Evolutionary conservation across 176 grass and related monocot genomes (phyloP), one percentile per base, ranked within the genome.

Genomic region (Phoenix roebelenii): DNA sequence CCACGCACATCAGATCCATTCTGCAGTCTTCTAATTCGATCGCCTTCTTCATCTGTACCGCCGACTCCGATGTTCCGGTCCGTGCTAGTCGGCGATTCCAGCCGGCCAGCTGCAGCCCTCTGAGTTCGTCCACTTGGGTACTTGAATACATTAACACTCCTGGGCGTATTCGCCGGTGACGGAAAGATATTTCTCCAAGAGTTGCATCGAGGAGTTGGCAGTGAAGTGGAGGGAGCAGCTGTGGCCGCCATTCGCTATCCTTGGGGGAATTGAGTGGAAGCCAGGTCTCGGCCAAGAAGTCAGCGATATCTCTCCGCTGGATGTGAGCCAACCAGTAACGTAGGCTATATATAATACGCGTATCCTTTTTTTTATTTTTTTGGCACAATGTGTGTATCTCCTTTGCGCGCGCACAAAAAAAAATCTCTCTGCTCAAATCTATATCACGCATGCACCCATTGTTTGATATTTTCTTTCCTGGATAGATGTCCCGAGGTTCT

Each of bases 1-100:
- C 85, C 89, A 2, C 85, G 82, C 60, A 95, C 85, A 68, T 95
- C 85, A 15, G 82, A 59, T 17, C 89, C 85, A 65, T 95, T 95
- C 77, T 95, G 89, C 55, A 95, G 71, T 30, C 85, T 57, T 35
- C 85, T 44, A 29, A 95, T 85, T 10, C 39, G 22, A 20, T 89
- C 79, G 16, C 72, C 89, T 50, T 80, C 71, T 64, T 80, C 77
- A 22, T 66, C 58, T 16, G 56, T 52, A 3, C 14, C 23, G 49
- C 22, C 22, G 48, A 24, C 66, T n/a, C 64, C 60, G 19, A 74
- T 16, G 5, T 1, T 44, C 35, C 9, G 35, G 35, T 44, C 35
- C 0, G 35, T 44, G 35, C 35, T 9, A 1, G 35, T 44, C 35
- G 12, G 35, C 1, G 77, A 67, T 61, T 72, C 49, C 52, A 73